Evolutionary conservation across 1,284 basidiomycete species (phyloP).

Genomic region (Cryptococcus sp.): DNA sequence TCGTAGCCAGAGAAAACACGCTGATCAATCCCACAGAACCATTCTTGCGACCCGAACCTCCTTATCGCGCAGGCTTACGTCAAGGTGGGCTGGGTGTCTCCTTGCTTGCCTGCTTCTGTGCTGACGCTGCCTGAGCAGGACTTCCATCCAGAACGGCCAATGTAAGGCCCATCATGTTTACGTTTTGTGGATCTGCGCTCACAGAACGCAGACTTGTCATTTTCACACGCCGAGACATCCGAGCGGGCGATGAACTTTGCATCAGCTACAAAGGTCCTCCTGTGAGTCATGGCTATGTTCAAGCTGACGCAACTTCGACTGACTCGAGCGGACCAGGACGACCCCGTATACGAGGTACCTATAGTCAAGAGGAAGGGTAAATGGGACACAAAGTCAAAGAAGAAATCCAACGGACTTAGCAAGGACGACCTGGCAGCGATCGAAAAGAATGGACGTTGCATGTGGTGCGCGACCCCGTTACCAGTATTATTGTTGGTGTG

Average conservation of each 20-base stretch:
- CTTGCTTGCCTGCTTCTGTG: conserved; percentile 1
- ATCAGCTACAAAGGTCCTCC: conserved; percentile 70
- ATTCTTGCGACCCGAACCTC: conserved; percentile 85
- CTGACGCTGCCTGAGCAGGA: conserved; percentile 24
- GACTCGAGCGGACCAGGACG: too few relatives aligned
- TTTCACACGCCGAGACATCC: conserved; percentile 65
- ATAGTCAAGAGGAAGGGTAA: too few relatives aligned
- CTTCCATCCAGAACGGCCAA: conserved; percentile 54
- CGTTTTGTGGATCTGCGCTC: neutral
- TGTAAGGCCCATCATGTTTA: conserved; percentile 49
- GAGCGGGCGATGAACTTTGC: conserved; percentile 68
- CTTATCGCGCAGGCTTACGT: conserved; percentile 66
- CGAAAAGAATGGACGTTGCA: conserved; percentile 9
- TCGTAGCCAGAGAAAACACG: neutral
- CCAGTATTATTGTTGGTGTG: neutral
- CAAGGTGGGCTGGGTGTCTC: conserved; percentile 49
- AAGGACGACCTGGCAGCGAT: too few relatives aligned
- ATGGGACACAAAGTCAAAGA: too few relatives aligned
- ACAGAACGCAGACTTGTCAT: conserved; percentile 55
- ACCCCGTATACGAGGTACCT: too few relatives aligned
- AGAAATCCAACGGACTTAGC: too few relatives aligned
- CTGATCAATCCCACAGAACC: conserved; percentile 59
- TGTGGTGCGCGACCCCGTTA: conserved; percentile 6
- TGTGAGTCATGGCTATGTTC: conserved; percentile 20
- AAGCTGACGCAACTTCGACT: neutral